phyloP scores from a whole-genome alignment of 2,329 filamentous ascomycete species.

The Endocalyx cinctus region DNA sequence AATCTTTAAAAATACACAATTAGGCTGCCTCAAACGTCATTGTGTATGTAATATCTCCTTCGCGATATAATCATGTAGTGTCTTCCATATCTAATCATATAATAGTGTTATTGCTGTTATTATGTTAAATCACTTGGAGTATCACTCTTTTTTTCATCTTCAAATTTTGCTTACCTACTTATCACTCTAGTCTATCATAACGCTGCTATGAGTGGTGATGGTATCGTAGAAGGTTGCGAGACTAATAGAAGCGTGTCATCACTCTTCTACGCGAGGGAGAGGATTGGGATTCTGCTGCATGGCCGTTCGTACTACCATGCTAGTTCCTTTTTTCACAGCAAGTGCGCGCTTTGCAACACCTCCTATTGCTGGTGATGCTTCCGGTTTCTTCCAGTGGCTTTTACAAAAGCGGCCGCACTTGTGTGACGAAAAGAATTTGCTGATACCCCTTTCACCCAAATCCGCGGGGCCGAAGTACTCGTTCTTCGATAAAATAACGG shows the following conservation, averaged over 20 bases:
- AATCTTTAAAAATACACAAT: too few species aligned
- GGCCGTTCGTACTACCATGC: conserved; percentile 7
- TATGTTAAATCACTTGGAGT: too few species aligned
- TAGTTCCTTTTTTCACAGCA: conserved; percentile 7
- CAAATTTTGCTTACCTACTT: too few species aligned
- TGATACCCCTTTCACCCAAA: conserved; percentile 33
- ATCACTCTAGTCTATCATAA: too few species aligned
- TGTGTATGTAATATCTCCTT: too few species aligned
- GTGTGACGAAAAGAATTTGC: conserved; percentile 34
- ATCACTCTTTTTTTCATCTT: not conserved
- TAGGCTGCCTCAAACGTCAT: too few species aligned
- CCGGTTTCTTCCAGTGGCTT: conserved; percentile 16
- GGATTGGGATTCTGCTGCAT: conserved; percentile 3
- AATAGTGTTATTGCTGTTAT: too few species aligned
- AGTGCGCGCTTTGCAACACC: too few species aligned
- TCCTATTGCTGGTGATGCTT: conserved; percentile 1
- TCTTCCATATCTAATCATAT: not conserved
- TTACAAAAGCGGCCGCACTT: conserved; percentile 29
- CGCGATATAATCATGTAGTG: too few species aligned
- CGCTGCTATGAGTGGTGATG: too few species aligned
- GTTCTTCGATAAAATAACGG: conserved; percentile 34
- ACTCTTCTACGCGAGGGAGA: not conserved
- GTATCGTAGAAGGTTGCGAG: too few species aligned
- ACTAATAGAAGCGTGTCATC: too few species aligned
- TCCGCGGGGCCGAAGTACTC: conserved; percentile 35